Evolutionary conservation across 2,329 filamentous ascomycete species (phyloP), one percentile per base, ranked within the genome.

Genomic region (Venturia carpophila): DNA sequence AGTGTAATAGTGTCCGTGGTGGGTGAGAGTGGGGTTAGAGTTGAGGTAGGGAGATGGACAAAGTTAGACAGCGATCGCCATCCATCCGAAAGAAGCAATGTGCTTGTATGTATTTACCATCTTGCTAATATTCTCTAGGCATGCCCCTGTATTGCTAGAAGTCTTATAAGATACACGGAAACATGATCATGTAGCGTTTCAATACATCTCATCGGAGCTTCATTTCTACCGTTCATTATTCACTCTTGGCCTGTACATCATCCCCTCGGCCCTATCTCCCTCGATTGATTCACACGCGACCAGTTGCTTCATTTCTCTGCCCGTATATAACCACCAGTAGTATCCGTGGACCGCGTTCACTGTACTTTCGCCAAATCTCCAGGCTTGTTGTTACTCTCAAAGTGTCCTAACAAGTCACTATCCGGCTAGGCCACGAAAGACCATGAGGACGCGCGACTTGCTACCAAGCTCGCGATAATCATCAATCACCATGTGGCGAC

Each of bases 401-500:
- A 37, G 5, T 24, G 6, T 58, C 10, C 30, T 37, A 37, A 30
- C 30, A 37, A 7, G 11, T 17, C 30, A 37, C 52, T n/a, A 5
- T n/a, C 30, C 13, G 27, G 27, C 27, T n/a, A 15, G 3, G 30
- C 19, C 30, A 21, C 52, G 11, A 58, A 39, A 58, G 52, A 58
- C 52, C 30, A 58, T 58, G 52, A 58, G 17, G 30, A 58, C 52
- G 30, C 52, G 52, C 17, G 27, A 37, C 30, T 37, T 21, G n/a
- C 19, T 13, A 37, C 52, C 37, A 9, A 19, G 37, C 15, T 37
- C 52, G 52, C 30, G 27, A 58, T 58, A 58, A 58, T n/a, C 17
- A 37, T 58, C 52, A 58, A 37, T 5, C 52, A 58, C 52, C 24
- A 97, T 97, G 93, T 96, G 91, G 92, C 87, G 92, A 81, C 87